phyloP scores from a whole-genome alignment of 768 basidiomycete genomes.

The Lactarius quietus region DNA sequence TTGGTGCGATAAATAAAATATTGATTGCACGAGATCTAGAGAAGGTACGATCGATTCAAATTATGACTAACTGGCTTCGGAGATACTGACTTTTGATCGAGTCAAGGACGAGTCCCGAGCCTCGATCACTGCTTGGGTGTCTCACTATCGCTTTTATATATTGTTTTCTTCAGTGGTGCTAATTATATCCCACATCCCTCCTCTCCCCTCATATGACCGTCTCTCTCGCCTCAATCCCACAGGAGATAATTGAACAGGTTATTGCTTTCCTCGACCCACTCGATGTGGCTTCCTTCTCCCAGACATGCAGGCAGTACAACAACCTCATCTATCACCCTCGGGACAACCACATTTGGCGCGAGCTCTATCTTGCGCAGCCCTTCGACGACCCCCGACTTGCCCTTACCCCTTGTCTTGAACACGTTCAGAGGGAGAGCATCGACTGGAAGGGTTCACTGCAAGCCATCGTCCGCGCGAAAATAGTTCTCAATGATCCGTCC shows the following conservation, averaged over 20 bases:
- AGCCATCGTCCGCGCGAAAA: constrained; percentile 51
- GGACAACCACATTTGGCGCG: constrained; percentile 57
- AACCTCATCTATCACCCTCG: constrained; percentile 44
- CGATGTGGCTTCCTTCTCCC: constrained; percentile 52
- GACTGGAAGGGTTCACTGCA: constrained; percentile 55
- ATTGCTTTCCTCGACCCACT: constrained; percentile 56
- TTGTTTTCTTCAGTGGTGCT: neutral
- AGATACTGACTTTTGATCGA: neutral
- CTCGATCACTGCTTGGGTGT: neutral
- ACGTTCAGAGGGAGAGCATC: constrained; percentile 15
- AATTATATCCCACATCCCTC: constrained; percentile 1
- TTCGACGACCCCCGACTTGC: constrained; percentile 66
- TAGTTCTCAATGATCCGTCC: constrained; percentile 38
- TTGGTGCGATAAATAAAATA: too few relatives aligned
- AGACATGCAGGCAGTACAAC: constrained; percentile 45
- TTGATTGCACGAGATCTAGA: too few relatives aligned
- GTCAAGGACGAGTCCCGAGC: neutral
- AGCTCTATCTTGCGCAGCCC: constrained; percentile 56
- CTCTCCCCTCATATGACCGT: neutral
- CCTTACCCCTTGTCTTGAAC: constrained; percentile 37
- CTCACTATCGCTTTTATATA: constrained; percentile 1
- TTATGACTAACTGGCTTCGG: too few relatives aligned
- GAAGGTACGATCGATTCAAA: too few relatives aligned
- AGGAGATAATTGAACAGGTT: constrained; percentile 58
- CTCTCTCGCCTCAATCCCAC: constrained; percentile 37